phyloP scores from a whole-genome alignment of 805 yeast genomes.

The Hanseniaspora guilliermondii region DNA sequence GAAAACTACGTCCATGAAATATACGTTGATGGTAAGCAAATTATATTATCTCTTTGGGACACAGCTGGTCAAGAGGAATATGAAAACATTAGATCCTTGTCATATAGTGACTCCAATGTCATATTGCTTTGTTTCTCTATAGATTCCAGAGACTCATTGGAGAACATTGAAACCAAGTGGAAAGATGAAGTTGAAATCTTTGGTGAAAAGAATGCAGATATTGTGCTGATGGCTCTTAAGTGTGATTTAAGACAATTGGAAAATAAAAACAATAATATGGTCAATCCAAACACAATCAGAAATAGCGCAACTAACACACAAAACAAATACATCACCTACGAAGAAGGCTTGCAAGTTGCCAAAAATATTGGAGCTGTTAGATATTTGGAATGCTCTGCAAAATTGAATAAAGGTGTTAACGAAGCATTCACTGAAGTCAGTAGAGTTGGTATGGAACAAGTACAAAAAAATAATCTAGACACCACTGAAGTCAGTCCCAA shows the following conservation, averaged over 20 bases:
- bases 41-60: slow-evolving; percentile 90
- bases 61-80: slow-evolving; percentile 98
- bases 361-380: slow-evolving; percentile 86
- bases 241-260: slow-evolving; percentile 75
- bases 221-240: slow-evolving; percentile 85
- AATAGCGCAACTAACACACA: slow-evolving; percentile 25
- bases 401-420: slow-evolving; percentile 93
- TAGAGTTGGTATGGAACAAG: slow-evolving; percentile 57
- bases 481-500: slow-evolving; percentile 26
- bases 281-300: slow-evolving; percentile 22
- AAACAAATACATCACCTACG: slow-evolving; percentile 62
- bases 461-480: not conserved
- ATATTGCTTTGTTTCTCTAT: slow-evolving; percentile 83
- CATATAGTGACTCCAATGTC: slow-evolving; percentile 87
- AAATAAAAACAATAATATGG: slow-evolving; percentile 26
- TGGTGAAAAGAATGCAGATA: slow-evolving; percentile 83
- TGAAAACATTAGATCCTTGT: slow-evolving; percentile 80
- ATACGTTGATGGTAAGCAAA: slow-evolving; percentile 85
- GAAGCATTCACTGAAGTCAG: slow-evolving; percentile 99
- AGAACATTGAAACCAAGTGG: slow-evolving; percentile 93
- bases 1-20: slow-evolving; percentile 96
- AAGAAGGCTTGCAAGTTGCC: slow-evolving; percentile 88
- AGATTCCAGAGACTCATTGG: slow-evolving; percentile 86
- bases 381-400: slow-evolving; percentile 93
- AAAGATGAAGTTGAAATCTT: slow-evolving; percentile 93